A percentile compares a stretch with the other conserved stretches of the same genome.
Evolutionary conservation across 108 stramenopile genomes (phyloP).

Genomic region (Seminavis robusta): DNA sequence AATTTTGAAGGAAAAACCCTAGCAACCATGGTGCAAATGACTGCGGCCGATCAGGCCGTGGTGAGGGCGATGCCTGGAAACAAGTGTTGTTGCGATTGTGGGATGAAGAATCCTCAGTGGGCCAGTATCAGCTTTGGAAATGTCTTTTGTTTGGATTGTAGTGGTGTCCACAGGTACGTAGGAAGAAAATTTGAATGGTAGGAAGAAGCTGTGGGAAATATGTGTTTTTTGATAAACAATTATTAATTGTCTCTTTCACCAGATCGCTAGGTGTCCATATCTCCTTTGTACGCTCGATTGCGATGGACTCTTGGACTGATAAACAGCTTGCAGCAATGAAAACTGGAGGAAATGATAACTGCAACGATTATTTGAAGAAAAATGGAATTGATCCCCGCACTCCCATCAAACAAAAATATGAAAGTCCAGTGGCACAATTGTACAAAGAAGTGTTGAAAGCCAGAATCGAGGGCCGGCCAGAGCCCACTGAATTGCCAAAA

Average conservation of each 20-base stretch:
- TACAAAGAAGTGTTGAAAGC: conserved; percentile 86
- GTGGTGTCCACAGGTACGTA: conserved; percentile 91
- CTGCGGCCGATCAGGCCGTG: conserved; percentile 62
- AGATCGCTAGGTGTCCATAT: conserved; percentile 95
- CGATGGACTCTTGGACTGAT: conserved; percentile 96
- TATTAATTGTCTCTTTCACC: too few species aligned
- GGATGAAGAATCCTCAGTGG: conserved; percentile 96
- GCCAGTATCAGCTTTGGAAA: conserved; percentile 93
- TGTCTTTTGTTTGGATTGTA: conserved; percentile 97
- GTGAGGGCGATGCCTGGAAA: conserved; percentile 82
- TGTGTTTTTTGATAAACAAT: too few species aligned
- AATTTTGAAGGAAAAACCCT: too few species aligned
- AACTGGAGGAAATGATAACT: conserved; percentile 78
- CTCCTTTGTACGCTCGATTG: conserved; percentile 94
- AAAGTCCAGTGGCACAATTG: conserved; percentile 76
- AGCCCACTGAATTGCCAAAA: conserved; percentile 64
- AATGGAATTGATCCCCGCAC: conserved; percentile 60
- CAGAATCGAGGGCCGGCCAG: conserved; percentile 71
- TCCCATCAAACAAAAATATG: conserved; percentile 83
- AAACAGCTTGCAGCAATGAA: conserved; percentile 81
- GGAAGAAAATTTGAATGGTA: too few species aligned
- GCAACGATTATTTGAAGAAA: conserved; percentile 51
- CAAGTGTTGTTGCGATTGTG: conserved; percentile 91
- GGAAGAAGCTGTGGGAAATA: too few species aligned
- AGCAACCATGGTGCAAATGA: conserved; percentile 91